Conservation (phyloP, 192 early-diverging fungal species). For the Coemansia sp. region DNA sequence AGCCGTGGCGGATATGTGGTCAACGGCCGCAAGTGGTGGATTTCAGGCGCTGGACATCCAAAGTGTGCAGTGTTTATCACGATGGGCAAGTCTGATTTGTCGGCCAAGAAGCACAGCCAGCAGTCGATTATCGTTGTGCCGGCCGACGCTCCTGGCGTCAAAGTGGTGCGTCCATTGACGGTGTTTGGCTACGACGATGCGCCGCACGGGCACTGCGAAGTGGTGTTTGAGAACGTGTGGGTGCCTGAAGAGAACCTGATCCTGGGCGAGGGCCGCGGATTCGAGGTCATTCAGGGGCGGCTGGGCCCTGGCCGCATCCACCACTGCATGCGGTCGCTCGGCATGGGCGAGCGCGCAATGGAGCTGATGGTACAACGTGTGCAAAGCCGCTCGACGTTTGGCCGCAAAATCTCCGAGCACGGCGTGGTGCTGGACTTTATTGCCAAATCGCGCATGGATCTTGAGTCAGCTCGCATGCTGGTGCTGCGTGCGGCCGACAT, state of each 20-base stretch:
- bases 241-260: conserved; percentile 87
- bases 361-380: conserved; percentile 82
- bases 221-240: conserved; percentile 84
- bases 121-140: conserved; percentile 91
- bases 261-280: conserved; percentile 94
- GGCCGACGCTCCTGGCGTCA: conserved; percentile 77
- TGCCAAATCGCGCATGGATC: conserved; percentile 82
- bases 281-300: conserved; percentile 96
- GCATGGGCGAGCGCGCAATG: conserved; percentile 88
- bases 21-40: conserved; percentile 97
- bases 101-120: conserved; percentile 71
- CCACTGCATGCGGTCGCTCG: conserved; percentile 96
- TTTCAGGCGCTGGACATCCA: conserved; percentile 95
- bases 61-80: conserved; percentile 86
- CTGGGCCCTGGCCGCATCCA: conserved; percentile 95
- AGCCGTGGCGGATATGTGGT: conserved; percentile 63
- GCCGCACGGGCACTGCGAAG: conserved; percentile 94
- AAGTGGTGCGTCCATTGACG: conserved; percentile 77
- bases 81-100: conserved; percentile 81
- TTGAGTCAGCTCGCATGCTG: conserved; percentile 88
- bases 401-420: conserved; percentile 79
- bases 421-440: conserved; percentile 81
- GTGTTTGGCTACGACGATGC: conserved; percentile 97
- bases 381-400: conserved; percentile 85
- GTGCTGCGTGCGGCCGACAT: conserved; percentile 89